Evolutionary conservation across 257 asterid species (phyloP).

Genomic region (Rubia yunnanensis): DNA sequence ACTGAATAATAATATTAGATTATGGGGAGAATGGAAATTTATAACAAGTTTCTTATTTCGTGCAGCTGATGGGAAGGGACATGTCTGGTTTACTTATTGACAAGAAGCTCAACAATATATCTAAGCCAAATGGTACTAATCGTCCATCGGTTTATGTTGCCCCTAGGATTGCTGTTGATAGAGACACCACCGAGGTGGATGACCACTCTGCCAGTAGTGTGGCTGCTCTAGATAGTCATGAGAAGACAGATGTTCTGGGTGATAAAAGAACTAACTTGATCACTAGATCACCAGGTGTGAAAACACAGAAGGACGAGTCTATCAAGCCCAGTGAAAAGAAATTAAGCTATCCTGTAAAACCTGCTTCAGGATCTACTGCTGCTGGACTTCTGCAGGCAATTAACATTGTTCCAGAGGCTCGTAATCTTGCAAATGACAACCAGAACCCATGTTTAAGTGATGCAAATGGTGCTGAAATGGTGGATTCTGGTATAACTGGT

Average conservation of each 20-base stretch:
- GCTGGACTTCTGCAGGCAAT: constrained; percentile 25
- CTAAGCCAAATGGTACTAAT: constrained; percentile 32
- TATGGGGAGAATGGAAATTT: neutral
- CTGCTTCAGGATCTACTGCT: constrained; percentile 35
- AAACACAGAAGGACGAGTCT: constrained; percentile 38
- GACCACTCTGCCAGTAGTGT: constrained; percentile 23
- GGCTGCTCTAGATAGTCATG: constrained; percentile 26
- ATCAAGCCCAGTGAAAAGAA: constrained; percentile 41
- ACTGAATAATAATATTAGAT: neutral
- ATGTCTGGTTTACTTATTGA: constrained; percentile 36
- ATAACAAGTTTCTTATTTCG: constrained; percentile 7
- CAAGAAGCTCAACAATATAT: constrained; percentile 23
- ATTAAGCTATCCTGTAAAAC: constrained; percentile 33
- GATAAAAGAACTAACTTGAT: constrained; percentile 47
- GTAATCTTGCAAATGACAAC: constrained; percentile 28
- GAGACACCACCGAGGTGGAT: constrained; percentile 24
- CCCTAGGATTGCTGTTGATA: constrained; percentile 26
- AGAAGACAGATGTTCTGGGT: constrained; percentile 48
- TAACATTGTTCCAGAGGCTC: constrained; percentile 25
- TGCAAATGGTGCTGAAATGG: constrained; percentile 29
- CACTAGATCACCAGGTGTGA: constrained; percentile 27
- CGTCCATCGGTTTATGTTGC: constrained; percentile 29
- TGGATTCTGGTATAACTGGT: constrained; percentile 29
- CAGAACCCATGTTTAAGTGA: constrained; percentile 15
- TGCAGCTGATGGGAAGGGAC: constrained; percentile 58